Evolutionary conservation across 192 early-diverging fungal species (phyloP).

Genomic region (Coemansia erecta): DNA sequence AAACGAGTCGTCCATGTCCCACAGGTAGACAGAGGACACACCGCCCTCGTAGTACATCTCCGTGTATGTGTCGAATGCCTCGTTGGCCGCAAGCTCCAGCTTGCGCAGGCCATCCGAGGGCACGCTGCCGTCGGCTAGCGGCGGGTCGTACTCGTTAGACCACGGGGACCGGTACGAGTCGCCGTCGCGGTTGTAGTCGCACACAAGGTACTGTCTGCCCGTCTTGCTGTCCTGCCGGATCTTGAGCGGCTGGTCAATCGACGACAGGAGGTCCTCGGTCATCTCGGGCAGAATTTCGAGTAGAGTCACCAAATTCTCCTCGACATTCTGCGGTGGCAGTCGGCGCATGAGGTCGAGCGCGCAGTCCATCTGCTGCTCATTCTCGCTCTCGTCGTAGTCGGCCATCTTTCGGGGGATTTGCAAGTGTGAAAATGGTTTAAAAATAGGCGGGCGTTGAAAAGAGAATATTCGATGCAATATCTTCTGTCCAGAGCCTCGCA

Average conservation of each 20-base stretch:
- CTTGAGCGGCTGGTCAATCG: slow-evolving; percentile 92
- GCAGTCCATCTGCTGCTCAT: slow-evolving; percentile 75
- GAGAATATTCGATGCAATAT: background rate
- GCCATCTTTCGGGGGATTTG: slow-evolving; percentile 22
- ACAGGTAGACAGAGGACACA: slow-evolving; percentile 95
- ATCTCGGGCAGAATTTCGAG: slow-evolving; percentile 80
- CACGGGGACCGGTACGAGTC: slow-evolving; percentile 95
- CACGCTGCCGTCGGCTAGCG: slow-evolving; percentile 69
- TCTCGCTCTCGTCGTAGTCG: slow-evolving; percentile 33
- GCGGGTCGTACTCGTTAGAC: slow-evolving; percentile 93
- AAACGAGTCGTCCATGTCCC: slow-evolving; percentile 86
- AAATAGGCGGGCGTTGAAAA: background rate
- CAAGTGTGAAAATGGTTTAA: background rate
- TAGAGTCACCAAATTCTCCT: slow-evolving; percentile 82
- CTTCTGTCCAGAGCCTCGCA: too few species aligned
- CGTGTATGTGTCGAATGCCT: slow-evolving; percentile 94
- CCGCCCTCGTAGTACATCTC: slow-evolving; percentile 92
- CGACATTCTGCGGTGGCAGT: slow-evolving; percentile 87
- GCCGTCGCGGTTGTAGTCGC: slow-evolving; percentile 97
- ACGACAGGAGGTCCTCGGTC: slow-evolving; percentile 86
- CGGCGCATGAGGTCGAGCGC: slow-evolving; percentile 97
- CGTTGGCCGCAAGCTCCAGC: slow-evolving; percentile 89
- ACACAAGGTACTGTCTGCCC: slow-evolving; percentile 83
- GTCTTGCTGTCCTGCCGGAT: slow-evolving; percentile 64
- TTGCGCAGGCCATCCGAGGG: slow-evolving; percentile 82